These are phyloP conservation scores for Grosmannia huntii DNA, from an alignment of 2,329 filamentous ascomycete species.

Conservation along the genomic window DNA sequence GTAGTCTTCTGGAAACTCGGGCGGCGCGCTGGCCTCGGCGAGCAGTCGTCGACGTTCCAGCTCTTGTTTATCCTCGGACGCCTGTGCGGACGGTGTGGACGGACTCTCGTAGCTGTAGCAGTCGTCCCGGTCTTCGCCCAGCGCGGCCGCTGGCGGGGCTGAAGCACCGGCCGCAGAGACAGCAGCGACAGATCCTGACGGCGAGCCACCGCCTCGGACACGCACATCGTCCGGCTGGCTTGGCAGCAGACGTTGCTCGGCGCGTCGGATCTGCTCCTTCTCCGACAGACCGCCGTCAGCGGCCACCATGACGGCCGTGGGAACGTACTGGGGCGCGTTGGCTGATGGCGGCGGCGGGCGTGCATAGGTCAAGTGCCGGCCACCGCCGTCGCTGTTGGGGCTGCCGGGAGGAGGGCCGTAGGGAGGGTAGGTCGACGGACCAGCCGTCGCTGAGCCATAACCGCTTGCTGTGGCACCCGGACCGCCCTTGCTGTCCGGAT, in stretches of 20 bases:
- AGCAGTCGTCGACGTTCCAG: slow-evolving; percentile 54
- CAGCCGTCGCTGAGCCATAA: neutral
- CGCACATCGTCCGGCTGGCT: slow-evolving; percentile 53
- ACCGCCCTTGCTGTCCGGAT: slow-evolving; percentile 6
- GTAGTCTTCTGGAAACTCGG: slow-evolving; percentile 41
- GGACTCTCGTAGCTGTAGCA: neutral
- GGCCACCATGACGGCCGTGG: slow-evolving; percentile 39
- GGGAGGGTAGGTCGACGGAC: neutral
- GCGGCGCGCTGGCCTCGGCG: slow-evolving; percentile 50
- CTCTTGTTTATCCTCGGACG: slow-evolving; percentile 65
- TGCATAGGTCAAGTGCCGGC: neutral
- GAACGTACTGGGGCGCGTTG: slow-evolving; percentile 31
- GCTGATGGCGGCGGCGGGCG: slow-evolving; percentile 17
- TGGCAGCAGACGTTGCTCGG: slow-evolving; percentile 68
- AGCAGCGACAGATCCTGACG: neutral
- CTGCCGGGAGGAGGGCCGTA: neutral
- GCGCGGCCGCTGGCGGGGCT: slow-evolving; percentile 33
- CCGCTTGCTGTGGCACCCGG: neutral
- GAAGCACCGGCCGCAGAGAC: slow-evolving; percentile 20
- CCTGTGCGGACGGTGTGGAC: neutral
- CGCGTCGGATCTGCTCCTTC: slow-evolving; percentile 66
- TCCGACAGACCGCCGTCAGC: slow-evolving; percentile 57
- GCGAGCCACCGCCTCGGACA: slow-evolving; percentile 22
- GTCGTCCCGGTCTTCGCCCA: slow-evolving; percentile 14
- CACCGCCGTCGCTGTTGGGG: neutral